Evolutionary conservation across 495 filamentous ascomycete genomes (phyloP), one percentile per base, ranked within the genome.

Genomic region (Aspergillus bridgeri): DNA sequence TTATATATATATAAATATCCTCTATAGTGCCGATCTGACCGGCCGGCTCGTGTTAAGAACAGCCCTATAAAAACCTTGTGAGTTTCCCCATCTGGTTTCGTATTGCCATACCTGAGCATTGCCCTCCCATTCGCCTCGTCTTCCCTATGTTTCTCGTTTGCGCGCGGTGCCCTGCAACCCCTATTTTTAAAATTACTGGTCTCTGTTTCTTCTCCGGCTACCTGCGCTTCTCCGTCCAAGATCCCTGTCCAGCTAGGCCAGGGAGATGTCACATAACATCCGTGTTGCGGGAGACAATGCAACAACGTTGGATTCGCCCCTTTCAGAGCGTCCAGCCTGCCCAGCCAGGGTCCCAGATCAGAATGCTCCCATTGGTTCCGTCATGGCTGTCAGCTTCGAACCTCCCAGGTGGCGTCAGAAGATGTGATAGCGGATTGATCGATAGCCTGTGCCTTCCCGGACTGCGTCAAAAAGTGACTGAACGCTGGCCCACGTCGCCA

Each of bases 401-500:
- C 61, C 49, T 57, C 64, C 60, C 58, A 56, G 57, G 68, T 69
- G 69, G 69, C 68, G 67, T 59, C 60, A 51, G 61, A 64, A 65
- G 67, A 62, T 67, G 61, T 63, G 64, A 66, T 66, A 63, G 64
- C 60, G 64, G n/a, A 61, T 66, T 38, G 58, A 57, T 58, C 25
- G 58, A 57, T 58, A 59, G 51, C 54, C 65, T 74, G 71, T 73
- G 60, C 58, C 65, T 71, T 73, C 58, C 73, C 71, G 69, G 61
- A 65, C 66, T 71, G 69, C 69, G 65, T 63, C 53, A 49, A 54
- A 61, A 43, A 54, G 13, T n/a, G 53, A 23, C 54, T 54, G 51
- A 55, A 54, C 48, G 46, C 60, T 62, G 60, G 57, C 59, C 63
- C 56, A 57, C 54, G 60, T 65, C 51, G 53, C 60, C 54, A 42